phyloP scores from a whole-genome alignment of 2,329 filamentous ascomycete genomes.

The Arthrinium phaeospermum region DNA sequence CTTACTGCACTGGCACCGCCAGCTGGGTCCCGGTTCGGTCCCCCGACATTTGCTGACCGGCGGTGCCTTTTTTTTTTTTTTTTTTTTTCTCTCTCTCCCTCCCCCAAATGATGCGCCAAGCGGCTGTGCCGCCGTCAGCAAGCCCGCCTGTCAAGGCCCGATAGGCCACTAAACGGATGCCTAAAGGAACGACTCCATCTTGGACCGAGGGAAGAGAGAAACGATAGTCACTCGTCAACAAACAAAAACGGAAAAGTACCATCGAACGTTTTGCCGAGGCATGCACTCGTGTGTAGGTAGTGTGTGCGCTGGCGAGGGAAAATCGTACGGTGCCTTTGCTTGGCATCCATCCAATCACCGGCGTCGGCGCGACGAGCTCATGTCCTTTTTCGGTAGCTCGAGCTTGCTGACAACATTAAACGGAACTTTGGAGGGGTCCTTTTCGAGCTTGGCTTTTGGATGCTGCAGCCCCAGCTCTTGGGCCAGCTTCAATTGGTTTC shows the following conservation, averaged over 20 bases:
- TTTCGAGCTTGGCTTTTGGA: background rate
- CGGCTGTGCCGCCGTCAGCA: background rate
- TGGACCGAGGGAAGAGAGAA: background rate
- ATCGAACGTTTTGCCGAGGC: background rate
- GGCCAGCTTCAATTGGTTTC: background rate
- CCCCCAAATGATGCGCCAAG: background rate
- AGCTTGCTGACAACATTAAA: background rate
- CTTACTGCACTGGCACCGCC: background rate
- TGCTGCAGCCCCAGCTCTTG: background rate
- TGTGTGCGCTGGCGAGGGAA: background rate
- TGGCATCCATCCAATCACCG: conserved; percentile 1
- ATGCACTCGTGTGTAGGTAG: background rate
- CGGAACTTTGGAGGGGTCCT: no score
- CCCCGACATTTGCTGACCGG: background rate
- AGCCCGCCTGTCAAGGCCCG: background rate
- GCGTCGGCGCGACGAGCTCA: background rate
- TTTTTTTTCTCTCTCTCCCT: no score
- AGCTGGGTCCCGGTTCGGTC: background rate
- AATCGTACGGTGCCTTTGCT: background rate
- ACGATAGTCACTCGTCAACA: background rate
- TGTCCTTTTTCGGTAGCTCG: background rate
- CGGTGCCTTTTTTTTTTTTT: background rate
- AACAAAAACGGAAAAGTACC: background rate
- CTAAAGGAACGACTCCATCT: background rate
- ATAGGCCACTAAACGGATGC: background rate